Evolutionary conservation across 2,329 filamentous ascomycete species (phyloP).

Genomic region (Pestalotiopsis sp.): DNA sequence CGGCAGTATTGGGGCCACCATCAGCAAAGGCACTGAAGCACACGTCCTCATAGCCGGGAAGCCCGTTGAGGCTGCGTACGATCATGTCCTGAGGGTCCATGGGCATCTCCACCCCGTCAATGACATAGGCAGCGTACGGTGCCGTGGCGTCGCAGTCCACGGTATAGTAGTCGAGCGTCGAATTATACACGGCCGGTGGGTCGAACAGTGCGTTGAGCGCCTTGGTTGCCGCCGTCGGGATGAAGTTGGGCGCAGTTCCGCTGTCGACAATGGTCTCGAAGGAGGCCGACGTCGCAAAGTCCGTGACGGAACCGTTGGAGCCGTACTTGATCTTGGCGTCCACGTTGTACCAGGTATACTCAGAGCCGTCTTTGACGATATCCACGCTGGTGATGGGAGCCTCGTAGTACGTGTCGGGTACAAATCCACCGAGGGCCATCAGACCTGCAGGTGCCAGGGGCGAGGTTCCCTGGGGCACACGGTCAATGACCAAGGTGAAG

Average conservation of each 20-base stretch:
- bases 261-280: slow-evolving; percentile 13
- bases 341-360: slow-evolving; percentile 8
- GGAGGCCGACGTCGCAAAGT: not conserved
- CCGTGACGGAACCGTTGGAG: slow-evolving; percentile 3
- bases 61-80: slow-evolving; percentile 20
- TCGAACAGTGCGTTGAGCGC: slow-evolving; percentile 11
- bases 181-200: slow-evolving; percentile 13
- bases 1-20: slow-evolving; percentile 12
- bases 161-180: slow-evolving; percentile 9
- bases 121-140: slow-evolving; percentile 13
- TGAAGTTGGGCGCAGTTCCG: slow-evolving; percentile 13
- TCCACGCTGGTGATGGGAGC: slow-evolving; percentile 14
- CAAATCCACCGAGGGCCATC: slow-evolving; percentile 12
- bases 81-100: slow-evolving; percentile 22
- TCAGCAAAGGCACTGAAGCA: slow-evolving; percentile 20
- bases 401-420: slow-evolving; percentile 12
- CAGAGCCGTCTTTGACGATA: not conserved
- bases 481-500: slow-evolving; percentile 19
- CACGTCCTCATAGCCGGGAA: slow-evolving; percentile 21
- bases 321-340: slow-evolving; percentile 6
- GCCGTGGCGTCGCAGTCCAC: slow-evolving; percentile 8
- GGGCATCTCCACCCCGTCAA: slow-evolving; percentile 18
- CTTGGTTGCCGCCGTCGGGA: slow-evolving; percentile 8
- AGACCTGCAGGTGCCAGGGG: slow-evolving; percentile 8
- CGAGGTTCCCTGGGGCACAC: slow-evolving; percentile 15